Conservation (phyloP, 148 eudicot genomes). For the Simmondsia chinensis region DNA sequence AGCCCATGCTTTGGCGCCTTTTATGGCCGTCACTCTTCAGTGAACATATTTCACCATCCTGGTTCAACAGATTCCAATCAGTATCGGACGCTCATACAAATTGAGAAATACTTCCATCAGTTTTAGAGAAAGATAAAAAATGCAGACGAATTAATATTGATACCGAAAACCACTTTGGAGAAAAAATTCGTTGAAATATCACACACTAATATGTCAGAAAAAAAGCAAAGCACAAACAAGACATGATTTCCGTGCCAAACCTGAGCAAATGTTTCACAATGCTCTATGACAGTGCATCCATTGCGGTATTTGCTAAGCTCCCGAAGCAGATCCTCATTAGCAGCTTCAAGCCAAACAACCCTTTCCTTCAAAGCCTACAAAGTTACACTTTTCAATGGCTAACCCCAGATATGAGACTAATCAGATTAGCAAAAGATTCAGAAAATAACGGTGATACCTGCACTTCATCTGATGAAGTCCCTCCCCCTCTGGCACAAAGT, state of each 20-base stretch:
- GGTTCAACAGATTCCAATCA: no score
- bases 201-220: no score
- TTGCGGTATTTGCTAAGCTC: conserved; percentile 67
- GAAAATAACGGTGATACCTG: conserved; percentile 36
- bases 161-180: no score
- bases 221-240: not conserved
- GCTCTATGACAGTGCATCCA: conserved; percentile 41
- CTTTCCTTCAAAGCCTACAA: conserved; percentile 70
- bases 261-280: conserved; percentile 39
- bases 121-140: no score
- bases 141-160: no score
- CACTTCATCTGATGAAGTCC: conserved; percentile 60
- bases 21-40: conserved; percentile 69
- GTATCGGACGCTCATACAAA: no score
- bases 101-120: no score
- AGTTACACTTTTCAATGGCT: not conserved
- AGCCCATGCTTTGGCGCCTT: conserved; percentile 86
- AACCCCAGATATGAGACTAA: not conserved
- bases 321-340: conserved; percentile 75
- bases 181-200: no score
- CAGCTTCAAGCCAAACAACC: conserved; percentile 85
- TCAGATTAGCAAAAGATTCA: not conserved
- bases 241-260: conserved; percentile 21
- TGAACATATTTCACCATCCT: conserved; percentile 45
- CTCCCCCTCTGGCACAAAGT: conserved; percentile 92